phyloP scores from a whole-genome alignment of 2,329 filamentous ascomycete genomes.

The Magnaporthiopsis rhizophila region DNA sequence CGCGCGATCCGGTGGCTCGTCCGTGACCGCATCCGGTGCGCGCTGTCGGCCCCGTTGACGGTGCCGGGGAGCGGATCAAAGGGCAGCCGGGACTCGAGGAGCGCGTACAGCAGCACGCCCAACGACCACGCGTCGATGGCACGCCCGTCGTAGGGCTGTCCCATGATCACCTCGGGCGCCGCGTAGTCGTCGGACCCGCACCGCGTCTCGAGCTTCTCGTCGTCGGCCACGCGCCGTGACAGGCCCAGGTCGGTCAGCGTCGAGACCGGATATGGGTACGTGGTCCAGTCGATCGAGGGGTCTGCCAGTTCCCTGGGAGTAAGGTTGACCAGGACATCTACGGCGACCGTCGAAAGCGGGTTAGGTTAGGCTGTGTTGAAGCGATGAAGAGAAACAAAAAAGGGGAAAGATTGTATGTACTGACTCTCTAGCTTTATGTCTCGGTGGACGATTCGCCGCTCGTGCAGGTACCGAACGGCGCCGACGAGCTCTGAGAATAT shows the following conservation, averaged over 20 bases:
- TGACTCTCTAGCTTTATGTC: slow-evolving; percentile 95
- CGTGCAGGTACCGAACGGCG: slow-evolving; percentile 80
- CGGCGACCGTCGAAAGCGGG: slow-evolving; percentile 8
- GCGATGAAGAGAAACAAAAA: slow-evolving; percentile 3
- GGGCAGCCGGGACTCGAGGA: slow-evolving; percentile 85
- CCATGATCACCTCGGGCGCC: slow-evolving; percentile 91
- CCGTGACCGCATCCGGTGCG: slow-evolving; percentile 66
- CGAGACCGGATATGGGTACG: slow-evolving; percentile 72
- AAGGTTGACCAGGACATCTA: slow-evolving; percentile 88
- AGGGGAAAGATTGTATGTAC: slow-evolving; percentile 24
- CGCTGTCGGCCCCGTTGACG: slow-evolving; percentile 42
- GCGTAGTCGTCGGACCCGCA: slow-evolving; percentile 97
- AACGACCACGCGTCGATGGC: slow-evolving; percentile 92
- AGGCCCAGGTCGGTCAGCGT: slow-evolving; percentile 90
- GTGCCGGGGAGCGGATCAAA: slow-evolving; percentile 85
- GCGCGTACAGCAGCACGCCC: slow-evolving; percentile 84
- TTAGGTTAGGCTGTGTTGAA: slow-evolving; percentile 7
- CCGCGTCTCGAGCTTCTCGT: slow-evolving; percentile 82
- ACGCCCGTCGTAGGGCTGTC: slow-evolving; percentile 87
- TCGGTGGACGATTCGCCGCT: slow-evolving; percentile 80
- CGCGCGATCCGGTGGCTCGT: slow-evolving; percentile 92
- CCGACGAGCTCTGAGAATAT: slow-evolving; percentile 86
- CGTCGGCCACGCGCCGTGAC: slow-evolving; percentile 74
- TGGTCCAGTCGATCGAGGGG: slow-evolving; percentile 57
- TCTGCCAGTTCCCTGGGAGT: slow-evolving; percentile 59